Evolutionary conservation across 352 stramenopile genomes (phyloP), one percentile per base, ranked within the genome.

Genomic region (Globisporangium polare): DNA sequence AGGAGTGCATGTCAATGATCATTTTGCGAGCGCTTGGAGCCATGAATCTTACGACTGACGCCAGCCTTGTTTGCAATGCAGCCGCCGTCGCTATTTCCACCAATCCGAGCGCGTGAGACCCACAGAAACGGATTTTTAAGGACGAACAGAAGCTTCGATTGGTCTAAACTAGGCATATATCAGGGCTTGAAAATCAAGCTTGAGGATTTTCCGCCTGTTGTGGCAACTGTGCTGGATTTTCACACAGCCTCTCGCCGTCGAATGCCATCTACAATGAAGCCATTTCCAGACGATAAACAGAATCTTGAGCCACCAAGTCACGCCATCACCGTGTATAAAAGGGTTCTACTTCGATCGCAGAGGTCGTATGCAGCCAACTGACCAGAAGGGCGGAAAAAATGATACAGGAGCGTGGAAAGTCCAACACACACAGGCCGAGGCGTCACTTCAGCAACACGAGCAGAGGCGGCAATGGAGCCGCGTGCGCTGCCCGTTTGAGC

Each of bases 161-260:
- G 20, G 52, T 1, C 24, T 7, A 58, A 58, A 58, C 18, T 5
- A 3, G 1, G 3, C 22, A 46, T 49, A 58, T 49, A 49, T 58
- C 53, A 58, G 53, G 33, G 26, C 22, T 18, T 24, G 49, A 58
- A 58, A 58, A 49, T 58, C 53, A 49, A 26, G 33, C 53, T 41
- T 53, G 17, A 27, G 55, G 55, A 53, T 62, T 51, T 53, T 62
- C 26, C 3, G 27, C 24, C 43, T 41, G 31, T 42, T 61, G 42
- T 53, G 22, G 20, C 26, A 18, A 35, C 20, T 18, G 20, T 37
- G 17, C 45, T 62, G 41, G 45, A 62, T 62, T 62, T 62, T 62
- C 27, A 24, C 15, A 5, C 12, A 31, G 8, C 29, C 29, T 33
- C 29, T 33, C 5, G 5, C 1, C 1, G 5, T 33, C 29, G 29